Evolutionary conservation across 179 eudicot genomes (phyloP), one percentile per base, ranked within the genome.

Genomic region (Silene coronaria): DNA sequence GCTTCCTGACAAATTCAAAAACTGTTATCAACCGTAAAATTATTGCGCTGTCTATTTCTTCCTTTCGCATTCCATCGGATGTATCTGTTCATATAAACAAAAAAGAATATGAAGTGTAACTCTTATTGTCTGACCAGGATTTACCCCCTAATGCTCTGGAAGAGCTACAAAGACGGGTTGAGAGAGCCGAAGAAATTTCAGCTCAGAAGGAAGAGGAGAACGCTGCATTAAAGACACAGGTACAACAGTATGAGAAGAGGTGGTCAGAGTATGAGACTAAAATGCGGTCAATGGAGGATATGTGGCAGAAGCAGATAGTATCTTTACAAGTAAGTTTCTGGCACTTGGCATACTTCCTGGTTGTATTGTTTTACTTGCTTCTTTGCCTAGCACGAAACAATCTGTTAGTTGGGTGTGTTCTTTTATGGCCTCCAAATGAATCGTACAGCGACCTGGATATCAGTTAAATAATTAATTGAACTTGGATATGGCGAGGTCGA

Each of bases 271-370:
- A 86, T 64, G 95, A 91, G 69, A 78, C 83, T 67, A 90, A 84
- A 78, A 91, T 91, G 95, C 84, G 81, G 64, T 79, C 86, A 27
- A 83, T 88, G 91, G 92, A 90, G 85, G 85, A 90, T 73, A 63
- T 42, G 67, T 91, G 97, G 97, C 91, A 90, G 84, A 92, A 90
- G 79, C 90, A 90, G 80, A 75, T 91, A 71, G 76, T 82, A 17
- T 77, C 83, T 32, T 82, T 88, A 82, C 97, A 90, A 80, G 97
- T 91, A 75, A 78, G 88, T 66, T 17, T 48, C 55, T 23, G 30
- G 14, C 28, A 8, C 48, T 36, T 12, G 21, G 19, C 66, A 72
- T 36, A 28, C 28, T 9, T 57, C 5, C 48, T 55, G 19, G 21
- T 19, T 17, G 34, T 34, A 30, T 34, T 3, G 67, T 13, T n/a